These are phyloP conservation scores for Malassezia sp. DNA, from an alignment of 1,284 basidiomycete species.

Conservation along the genomic window DNA sequence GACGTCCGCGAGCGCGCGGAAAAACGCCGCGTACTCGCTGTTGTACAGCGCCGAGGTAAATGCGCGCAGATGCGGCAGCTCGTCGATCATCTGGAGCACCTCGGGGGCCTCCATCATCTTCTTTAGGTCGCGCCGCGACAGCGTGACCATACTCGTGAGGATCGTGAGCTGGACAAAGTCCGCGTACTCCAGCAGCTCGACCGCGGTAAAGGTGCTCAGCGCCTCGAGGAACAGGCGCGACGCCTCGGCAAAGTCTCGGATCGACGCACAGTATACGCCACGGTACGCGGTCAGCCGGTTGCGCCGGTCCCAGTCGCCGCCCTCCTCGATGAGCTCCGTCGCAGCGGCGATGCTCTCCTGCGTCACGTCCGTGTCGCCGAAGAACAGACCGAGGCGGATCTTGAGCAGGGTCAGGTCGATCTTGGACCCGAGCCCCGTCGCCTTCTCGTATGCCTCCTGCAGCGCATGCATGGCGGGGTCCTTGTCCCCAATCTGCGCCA, in stretches of 20 bases:
- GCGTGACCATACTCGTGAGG: conserved; percentile 63
- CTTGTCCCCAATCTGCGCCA: conserved; percentile 84
- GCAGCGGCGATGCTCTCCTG: conserved; percentile 66
- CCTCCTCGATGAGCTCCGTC: conserved; percentile 77
- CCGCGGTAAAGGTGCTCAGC: conserved; percentile 83
- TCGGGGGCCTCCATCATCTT: conserved; percentile 57
- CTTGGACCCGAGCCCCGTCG: conserved; percentile 77
- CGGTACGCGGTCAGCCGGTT: conserved; percentile 94
- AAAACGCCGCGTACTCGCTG: conserved; percentile 88
- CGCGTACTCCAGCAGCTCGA: conserved; percentile 76
- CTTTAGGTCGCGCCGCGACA: conserved; percentile 77
- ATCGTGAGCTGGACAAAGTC: conserved; percentile 82
- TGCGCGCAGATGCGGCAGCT: conserved; percentile 50
- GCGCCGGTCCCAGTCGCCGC: conserved; percentile 94
- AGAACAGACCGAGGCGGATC: conserved; percentile 83
- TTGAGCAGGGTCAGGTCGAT: conserved; percentile 86
- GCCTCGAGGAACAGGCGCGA: conserved; percentile 70
- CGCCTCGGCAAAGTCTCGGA: conserved; percentile 57
- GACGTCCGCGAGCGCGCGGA: conserved; percentile 70
- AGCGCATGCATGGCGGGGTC: conserved; percentile 60
- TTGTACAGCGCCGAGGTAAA: conserved; percentile 63
- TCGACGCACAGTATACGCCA: conserved; percentile 71
- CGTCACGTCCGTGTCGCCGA: conserved; percentile 66
- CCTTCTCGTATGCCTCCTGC: conserved; percentile 77
- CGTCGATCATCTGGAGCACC: conserved; percentile 49